phyloP scores from a whole-genome alignment of 768 basidiomycete genomes.

The Hygrocybe punicea region DNA sequence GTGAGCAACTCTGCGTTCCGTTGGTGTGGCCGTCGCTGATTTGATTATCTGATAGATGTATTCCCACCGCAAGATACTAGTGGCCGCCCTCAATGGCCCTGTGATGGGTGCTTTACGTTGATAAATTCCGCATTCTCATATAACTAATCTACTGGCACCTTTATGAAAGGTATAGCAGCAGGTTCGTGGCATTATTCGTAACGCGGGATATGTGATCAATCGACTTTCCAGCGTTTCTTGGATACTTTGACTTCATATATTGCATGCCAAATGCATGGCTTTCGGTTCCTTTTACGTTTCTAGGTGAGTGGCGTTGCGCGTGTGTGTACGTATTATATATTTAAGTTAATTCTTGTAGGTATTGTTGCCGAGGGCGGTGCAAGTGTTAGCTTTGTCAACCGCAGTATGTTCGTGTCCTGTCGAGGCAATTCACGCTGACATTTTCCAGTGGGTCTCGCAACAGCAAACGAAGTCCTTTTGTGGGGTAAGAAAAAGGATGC shows the following conservation, averaged over 20 bases:
- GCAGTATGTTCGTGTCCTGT: conserved; percentile 41
- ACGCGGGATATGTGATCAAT: not conserved
- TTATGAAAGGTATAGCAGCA: conserved; percentile 59
- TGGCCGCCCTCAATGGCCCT: conserved; percentile 71
- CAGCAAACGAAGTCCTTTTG: conserved; percentile 68
- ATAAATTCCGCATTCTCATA: not conserved
- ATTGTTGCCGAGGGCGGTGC: conserved; percentile 67
- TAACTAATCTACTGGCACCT: not conserved
- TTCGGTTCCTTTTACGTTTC: conserved; percentile 63
- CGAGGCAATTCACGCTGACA: conserved; percentile 1
- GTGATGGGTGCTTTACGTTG: conserved; percentile 55
- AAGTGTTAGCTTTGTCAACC: conserved; percentile 64
- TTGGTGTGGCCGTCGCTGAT: not conserved
- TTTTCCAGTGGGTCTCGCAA: conserved; percentile 57
- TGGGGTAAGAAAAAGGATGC: conserved; percentile 66
- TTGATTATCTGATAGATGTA: conserved; percentile 45
- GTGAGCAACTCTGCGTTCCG: conserved; percentile 34
- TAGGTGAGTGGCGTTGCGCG: conserved; percentile 43
- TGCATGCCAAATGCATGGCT: conserved; percentile 59
- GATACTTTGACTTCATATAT: conserved; percentile 74
- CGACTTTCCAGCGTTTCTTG: conserved; percentile 61
- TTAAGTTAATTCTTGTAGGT: conserved; percentile 38
- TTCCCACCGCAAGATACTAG: conserved; percentile 63
- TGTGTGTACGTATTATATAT: not conserved
- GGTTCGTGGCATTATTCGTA: conserved; percentile 34